Evolutionary conservation across 352 stramenopile genomes (phyloP).

Genomic region (Phytophthora sojae): DNA sequence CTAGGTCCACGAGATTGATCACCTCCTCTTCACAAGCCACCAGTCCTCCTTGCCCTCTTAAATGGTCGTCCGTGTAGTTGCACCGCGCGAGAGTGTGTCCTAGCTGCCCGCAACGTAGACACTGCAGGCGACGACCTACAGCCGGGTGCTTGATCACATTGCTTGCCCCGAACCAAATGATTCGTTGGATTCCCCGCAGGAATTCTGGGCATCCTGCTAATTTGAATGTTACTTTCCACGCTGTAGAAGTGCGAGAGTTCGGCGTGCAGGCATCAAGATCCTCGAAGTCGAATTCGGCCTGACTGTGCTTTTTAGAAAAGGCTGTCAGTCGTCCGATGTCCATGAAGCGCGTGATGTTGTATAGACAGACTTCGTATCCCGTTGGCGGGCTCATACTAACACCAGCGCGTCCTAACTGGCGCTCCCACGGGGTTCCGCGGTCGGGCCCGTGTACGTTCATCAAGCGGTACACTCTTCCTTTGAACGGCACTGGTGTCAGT

Average conservation of each 20-base stretch:
- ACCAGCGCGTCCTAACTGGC: background rate
- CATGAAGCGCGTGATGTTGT: background rate
- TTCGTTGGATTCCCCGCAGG: background rate
- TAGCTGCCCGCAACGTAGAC: too few relatives aligned
- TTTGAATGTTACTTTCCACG: too few relatives aligned
- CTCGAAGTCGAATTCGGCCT: background rate
- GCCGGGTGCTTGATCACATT: background rate
- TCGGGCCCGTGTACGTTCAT: too few relatives aligned
- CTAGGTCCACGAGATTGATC: too few relatives aligned
- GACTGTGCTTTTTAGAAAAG: background rate
- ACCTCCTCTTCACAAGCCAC: too few relatives aligned
- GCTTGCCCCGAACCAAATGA: background rate
- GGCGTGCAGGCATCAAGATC: too few relatives aligned
- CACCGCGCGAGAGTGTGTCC: too few relatives aligned
- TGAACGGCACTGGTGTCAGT: background rate
- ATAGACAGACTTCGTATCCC: background rate
- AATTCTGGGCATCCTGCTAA: constrained; percentile 1
- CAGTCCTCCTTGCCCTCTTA: too few relatives aligned
- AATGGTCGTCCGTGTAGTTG: too few relatives aligned
- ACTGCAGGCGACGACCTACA: background rate
- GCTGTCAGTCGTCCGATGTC: background rate
- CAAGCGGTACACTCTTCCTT: background rate
- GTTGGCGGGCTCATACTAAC: background rate
- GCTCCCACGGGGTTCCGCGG: background rate
- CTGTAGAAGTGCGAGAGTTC: too few relatives aligned